Evolutionary conservation across 441 rosid genomes (phyloP).

Genomic region (Breynia disticha): DNA sequence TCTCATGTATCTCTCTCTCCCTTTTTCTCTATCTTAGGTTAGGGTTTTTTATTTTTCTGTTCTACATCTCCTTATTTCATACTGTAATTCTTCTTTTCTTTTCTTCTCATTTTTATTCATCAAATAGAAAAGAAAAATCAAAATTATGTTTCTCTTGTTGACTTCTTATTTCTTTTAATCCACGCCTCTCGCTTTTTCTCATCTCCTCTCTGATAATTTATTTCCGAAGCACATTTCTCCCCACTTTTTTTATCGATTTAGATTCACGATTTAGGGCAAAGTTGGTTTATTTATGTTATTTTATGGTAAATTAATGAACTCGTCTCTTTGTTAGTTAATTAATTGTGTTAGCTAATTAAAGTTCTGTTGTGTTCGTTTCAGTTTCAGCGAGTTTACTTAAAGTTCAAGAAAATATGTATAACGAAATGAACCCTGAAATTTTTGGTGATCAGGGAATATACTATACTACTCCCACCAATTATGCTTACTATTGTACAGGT

Average conservation of each 20-base stretch:
- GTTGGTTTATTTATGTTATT: no score
- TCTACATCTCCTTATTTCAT: not conserved
- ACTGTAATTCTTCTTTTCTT: not conserved
- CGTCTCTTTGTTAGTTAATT: no score
- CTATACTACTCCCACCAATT: slow-evolving; percentile 63
- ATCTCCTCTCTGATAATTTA: not conserved
- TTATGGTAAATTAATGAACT: no score
- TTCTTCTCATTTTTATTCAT: no score
- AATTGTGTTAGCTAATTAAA: slow-evolving; percentile 25
- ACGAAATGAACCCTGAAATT: slow-evolving; percentile 66
- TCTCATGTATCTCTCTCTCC: slow-evolving; percentile 5
- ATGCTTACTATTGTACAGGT: slow-evolving; percentile 94
- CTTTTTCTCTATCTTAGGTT: slow-evolving; percentile 26
- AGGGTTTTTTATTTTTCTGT: slow-evolving; percentile 29
- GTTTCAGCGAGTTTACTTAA: slow-evolving; percentile 27
- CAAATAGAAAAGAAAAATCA: not conserved
- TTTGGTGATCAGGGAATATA: slow-evolving; percentile 63
- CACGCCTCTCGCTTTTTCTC: not conserved
- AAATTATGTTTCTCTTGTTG: not conserved
- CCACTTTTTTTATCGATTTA: not conserved
- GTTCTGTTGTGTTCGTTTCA: slow-evolving; percentile 33
- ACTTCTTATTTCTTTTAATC: not conserved
- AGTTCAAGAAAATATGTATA: slow-evolving; percentile 59
- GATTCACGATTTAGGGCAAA: no score
- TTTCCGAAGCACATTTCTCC: not conserved